These are phyloP conservation scores for Westerdykella ornata DNA, from an alignment of 2,329 filamentous ascomycete species.

Conservation along the genomic window DNA sequence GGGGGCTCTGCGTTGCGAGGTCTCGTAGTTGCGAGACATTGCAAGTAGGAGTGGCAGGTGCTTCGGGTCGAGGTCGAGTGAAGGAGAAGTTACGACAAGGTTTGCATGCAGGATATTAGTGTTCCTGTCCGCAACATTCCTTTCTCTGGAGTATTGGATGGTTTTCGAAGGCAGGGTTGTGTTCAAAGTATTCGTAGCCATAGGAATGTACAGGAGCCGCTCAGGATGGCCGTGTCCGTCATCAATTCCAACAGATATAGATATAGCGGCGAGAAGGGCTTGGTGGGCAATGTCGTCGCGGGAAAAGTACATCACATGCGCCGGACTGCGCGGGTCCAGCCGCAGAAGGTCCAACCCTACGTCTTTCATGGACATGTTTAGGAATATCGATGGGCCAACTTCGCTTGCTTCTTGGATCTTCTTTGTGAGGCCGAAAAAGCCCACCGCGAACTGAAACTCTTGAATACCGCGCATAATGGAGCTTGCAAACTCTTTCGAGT, in stretches of 20 bases:
- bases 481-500: slow-evolving; percentile 85
- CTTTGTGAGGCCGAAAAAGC: slow-evolving; percentile 81
- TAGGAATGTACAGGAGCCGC: slow-evolving; percentile 85
- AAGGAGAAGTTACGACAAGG: slow-evolving; percentile 90
- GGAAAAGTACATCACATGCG: slow-evolving; percentile 97
- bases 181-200: slow-evolving; percentile 92
- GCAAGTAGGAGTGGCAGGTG: slow-evolving; percentile 81
- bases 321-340: slow-evolving; percentile 84
- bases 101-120: slow-evolving; percentile 96
- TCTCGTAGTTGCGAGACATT: slow-evolving; percentile 53
- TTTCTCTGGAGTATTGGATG: slow-evolving; percentile 66
- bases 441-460: slow-evolving; percentile 91
- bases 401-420: slow-evolving; percentile 63
- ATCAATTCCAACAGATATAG: slow-evolving; percentile 84
- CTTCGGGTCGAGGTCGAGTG: slow-evolving; percentile 83
- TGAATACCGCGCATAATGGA: slow-evolving; percentile 89
- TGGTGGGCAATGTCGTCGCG: slow-evolving; percentile 90
- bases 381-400: slow-evolving; percentile 62
- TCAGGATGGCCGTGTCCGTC: slow-evolving; percentile 82
- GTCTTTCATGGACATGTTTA: slow-evolving; percentile 93
- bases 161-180: slow-evolving; percentile 94
- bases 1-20: slow-evolving; percentile 17
- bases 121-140: slow-evolving; percentile 75
- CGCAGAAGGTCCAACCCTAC: slow-evolving; percentile 88
- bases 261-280: slow-evolving; percentile 83